Percentiles rank a stretch among this genome's conserved stretches.
Conservation (phyloP, 192 early-diverging fungal genomes). For the Backusella australiensis region DNA sequence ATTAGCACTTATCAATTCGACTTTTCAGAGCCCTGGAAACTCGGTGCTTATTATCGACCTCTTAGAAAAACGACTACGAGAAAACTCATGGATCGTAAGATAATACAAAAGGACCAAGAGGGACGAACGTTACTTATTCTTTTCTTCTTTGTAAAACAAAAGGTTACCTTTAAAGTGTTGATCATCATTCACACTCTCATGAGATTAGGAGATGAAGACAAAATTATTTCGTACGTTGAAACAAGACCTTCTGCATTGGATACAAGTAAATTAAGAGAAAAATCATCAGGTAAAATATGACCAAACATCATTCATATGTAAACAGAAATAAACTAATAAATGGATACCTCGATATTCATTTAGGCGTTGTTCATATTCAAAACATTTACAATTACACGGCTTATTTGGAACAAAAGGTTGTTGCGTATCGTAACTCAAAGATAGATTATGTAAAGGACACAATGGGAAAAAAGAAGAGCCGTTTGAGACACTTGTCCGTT, state of each 20-base stretch:
- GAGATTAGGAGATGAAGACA: conserved; percentile 63
- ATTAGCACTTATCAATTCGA: conserved; percentile 25
- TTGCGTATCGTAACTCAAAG: conserved; percentile 61
- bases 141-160: background rate
- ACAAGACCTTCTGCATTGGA: conserved; percentile 47
- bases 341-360: background rate
- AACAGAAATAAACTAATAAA: background rate
- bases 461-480: conserved; percentile 36
- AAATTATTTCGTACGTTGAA: conserved; percentile 58
- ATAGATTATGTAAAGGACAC: conserved; percentile 60
- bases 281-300: conserved; percentile 24
- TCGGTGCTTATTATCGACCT: conserved; percentile 51
- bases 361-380: conserved; percentile 48
- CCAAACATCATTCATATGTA: background rate
- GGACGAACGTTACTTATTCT: background rate
- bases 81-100: conserved; percentile 69
- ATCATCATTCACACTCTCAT: conserved; percentile 73
- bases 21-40: conserved; percentile 26
- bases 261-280: conserved; percentile 53
- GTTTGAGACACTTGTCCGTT: conserved; percentile 55
- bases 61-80: conserved; percentile 40
- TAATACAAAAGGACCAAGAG: background rate
- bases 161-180: conserved; percentile 77
- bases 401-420: conserved; percentile 76
- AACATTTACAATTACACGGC: conserved; percentile 69